These are phyloP conservation scores for Cadophora gregata DNA, from an alignment of 2,329 filamentous ascomycete species.

Conservation along the genomic window DNA sequence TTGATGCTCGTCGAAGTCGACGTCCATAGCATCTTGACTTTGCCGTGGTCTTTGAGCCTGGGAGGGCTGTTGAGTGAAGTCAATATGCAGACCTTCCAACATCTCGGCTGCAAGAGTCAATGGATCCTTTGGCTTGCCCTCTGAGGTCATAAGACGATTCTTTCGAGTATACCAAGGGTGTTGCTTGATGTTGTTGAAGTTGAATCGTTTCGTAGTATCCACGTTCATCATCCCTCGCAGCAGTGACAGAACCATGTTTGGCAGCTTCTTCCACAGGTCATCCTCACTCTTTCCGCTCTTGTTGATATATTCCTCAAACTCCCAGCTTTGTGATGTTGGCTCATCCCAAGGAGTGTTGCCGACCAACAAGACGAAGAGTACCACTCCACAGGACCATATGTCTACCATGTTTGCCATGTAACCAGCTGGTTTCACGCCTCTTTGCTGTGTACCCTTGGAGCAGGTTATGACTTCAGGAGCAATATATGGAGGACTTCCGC, in stretches of 20 bases:
- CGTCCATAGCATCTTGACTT: conserved; percentile 67
- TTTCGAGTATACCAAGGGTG: conserved; percentile 93
- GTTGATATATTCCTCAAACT: conserved; percentile 86
- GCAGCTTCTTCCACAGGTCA: conserved; percentile 82
- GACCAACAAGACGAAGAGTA: conserved; percentile 93
- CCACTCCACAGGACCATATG: conserved; percentile 97
- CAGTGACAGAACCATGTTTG: conserved; percentile 75
- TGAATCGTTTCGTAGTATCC: conserved; percentile 76
- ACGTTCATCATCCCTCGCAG: conserved; percentile 93
- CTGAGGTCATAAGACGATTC: conserved; percentile 76
- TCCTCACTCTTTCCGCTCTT: conserved; percentile 83
- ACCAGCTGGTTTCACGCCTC: conserved; percentile 57
- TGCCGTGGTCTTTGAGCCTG: conserved; percentile 45
- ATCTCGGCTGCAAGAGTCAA: conserved; percentile 90
- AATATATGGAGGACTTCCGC: conserved; percentile 95
- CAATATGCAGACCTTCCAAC: conserved; percentile 88
- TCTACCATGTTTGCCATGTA: conserved; percentile 85
- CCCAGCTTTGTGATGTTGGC: conserved; percentile 83
- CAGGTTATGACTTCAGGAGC: conserved; percentile 84
- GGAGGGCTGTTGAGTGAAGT: conserved; percentile 73
- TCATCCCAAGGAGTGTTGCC: conserved; percentile 99
- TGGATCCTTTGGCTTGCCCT: conserved; percentile 79
- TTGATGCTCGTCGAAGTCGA: conserved; percentile 59
- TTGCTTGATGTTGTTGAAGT: conserved; percentile 82
- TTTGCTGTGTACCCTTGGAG: conserved; percentile 51